Conservation (phyloP, 768 basidiomycete genomes). For the Crassisporium funariophilum region DNA sequence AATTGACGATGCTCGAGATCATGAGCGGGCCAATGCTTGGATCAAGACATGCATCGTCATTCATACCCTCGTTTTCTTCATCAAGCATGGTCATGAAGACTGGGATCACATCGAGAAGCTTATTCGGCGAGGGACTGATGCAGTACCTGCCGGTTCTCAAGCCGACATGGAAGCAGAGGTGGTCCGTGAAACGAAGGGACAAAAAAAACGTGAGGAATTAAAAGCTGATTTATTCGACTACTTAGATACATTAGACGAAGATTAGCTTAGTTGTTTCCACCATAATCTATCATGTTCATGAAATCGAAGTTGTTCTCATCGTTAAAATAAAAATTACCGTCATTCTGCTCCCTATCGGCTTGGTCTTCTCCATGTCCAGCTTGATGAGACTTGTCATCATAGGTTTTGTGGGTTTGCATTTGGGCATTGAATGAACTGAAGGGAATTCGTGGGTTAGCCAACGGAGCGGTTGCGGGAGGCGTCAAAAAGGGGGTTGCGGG, state of each 20-base stretch:
- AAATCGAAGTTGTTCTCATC: background rate
- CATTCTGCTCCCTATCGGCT: background rate
- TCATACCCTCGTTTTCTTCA: slow-evolving; percentile 20
- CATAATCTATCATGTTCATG: background rate
- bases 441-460: background rate
- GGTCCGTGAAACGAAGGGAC: background rate
- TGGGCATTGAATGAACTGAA: background rate
- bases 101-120: background rate
- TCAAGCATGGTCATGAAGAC: background rate
- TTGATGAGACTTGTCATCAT: background rate
- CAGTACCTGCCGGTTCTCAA: background rate
- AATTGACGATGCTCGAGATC: slow-evolving; percentile 22
- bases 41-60: slow-evolving; percentile 23
- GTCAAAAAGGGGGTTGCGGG: background rate
- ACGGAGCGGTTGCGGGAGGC: background rate
- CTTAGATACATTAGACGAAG: background rate
- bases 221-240: background rate
- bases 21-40: slow-evolving; percentile 18
- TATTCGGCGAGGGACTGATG: background rate
- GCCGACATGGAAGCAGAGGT: background rate
- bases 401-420: background rate
- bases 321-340: background rate
- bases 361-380: too few relatives aligned
- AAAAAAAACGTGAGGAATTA: background rate
- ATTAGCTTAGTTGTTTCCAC: background rate